Evolutionary conservation across 1,284 basidiomycete genomes (phyloP).

Genomic region (Pseudozyma sp.): DNA sequence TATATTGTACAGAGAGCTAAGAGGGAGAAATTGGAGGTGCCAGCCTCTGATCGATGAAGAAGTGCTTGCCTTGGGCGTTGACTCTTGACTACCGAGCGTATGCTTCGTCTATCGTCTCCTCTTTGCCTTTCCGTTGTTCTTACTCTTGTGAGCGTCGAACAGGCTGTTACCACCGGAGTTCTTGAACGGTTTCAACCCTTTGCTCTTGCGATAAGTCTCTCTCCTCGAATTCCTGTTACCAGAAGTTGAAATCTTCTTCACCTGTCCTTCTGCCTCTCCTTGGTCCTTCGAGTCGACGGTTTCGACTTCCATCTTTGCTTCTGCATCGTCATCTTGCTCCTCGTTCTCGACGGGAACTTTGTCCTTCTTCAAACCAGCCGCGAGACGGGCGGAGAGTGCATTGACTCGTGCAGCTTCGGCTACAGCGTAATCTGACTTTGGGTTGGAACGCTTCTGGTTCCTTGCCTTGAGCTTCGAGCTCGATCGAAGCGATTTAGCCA

Average conservation of each 20-base stretch:
- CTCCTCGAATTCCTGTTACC: conserved; percentile 56
- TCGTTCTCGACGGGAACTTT: conserved; percentile 68
- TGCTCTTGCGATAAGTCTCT: conserved; percentile 56
- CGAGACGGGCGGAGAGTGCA: conserved; percentile 80
- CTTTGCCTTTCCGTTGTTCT: conserved; percentile 59
- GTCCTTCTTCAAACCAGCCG: conserved; percentile 33
- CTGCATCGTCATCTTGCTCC: conserved; percentile 61
- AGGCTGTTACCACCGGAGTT: conserved; percentile 48
- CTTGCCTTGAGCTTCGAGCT: conserved; percentile 88
- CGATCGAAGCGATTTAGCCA: conserved; percentile 93
- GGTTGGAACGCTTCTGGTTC: conserved; percentile 83
- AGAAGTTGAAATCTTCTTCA: conserved; percentile 58
- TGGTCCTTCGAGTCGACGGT: conserved; percentile 53
- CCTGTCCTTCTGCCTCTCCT: not conserved
- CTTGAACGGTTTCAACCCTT: conserved; percentile 51
- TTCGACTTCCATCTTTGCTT: conserved; percentile 69
- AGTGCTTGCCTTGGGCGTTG: no score
- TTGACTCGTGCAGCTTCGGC: conserved; percentile 84
- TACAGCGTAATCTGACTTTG: conserved; percentile 79
- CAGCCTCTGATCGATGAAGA: no score
- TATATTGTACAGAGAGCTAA: no score
- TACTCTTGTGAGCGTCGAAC: conserved; percentile 40
- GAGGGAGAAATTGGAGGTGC: no score
- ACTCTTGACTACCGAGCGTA: no score
- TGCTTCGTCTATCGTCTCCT: conserved; percentile 47